Evolutionary conservation across 805 yeast genomes (phyloP).

Genomic region (Candida ponderosae): DNA sequence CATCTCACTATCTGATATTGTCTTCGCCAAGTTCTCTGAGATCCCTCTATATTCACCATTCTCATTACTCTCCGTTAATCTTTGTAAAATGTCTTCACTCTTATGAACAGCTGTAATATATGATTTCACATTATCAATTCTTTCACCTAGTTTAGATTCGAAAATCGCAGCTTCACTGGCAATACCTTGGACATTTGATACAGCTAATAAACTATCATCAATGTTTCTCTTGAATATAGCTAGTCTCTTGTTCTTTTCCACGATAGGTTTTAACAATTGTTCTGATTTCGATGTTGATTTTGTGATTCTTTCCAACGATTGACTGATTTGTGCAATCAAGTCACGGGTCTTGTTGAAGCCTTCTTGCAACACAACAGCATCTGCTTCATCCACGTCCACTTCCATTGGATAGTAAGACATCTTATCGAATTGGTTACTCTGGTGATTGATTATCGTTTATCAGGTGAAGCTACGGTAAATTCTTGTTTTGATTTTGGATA

Average conservation of each 20-base stretch:
- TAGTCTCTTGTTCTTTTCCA: conserved; percentile 50
- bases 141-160: conserved; percentile 26
- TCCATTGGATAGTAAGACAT: conserved; percentile 10
- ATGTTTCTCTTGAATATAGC: conserved; percentile 49
- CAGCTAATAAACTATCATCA: conserved; percentile 41
- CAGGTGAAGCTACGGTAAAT: too few relatives aligned
- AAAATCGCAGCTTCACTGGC: conserved; percentile 36
- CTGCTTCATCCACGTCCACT: conserved; percentile 71
- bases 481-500: too few relatives aligned
- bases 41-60: conserved; percentile 57
- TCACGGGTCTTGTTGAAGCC: conserved; percentile 52
- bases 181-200: conserved; percentile 41
- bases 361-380: conserved; percentile 74
- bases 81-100: conserved; percentile 38
- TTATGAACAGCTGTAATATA: conserved; percentile 33
- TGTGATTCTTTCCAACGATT: conserved; percentile 47
- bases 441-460: too few relatives aligned
- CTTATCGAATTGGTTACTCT: conserved; percentile 7
- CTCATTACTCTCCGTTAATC: conserved; percentile 24
- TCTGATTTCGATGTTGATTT: conserved; percentile 48
- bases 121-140: conserved; percentile 23
- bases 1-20: conserved; percentile 50
- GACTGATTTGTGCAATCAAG: conserved; percentile 46
- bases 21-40: conserved; percentile 45
- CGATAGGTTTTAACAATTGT: conserved; percentile 61